Conservation (phyloP, 202 grass and related monocot genomes). For the Panicum hallii region DNA sequence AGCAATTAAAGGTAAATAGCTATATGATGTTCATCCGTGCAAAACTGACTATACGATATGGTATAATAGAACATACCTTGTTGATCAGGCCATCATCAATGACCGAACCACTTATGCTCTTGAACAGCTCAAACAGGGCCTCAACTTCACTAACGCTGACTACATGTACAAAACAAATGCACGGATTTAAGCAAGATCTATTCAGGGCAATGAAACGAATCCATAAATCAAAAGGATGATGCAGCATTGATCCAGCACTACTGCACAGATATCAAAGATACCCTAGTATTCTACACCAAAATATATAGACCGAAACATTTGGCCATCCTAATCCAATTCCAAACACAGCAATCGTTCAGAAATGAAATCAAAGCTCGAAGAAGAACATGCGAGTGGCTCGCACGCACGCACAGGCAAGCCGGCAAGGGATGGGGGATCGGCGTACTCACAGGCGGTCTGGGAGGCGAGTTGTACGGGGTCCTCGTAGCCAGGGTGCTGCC, state of each 20-base stretch:
- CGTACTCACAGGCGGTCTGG: constrained; percentile 81
- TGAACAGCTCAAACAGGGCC: constrained; percentile 95
- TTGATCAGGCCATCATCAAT: constrained; percentile 96
- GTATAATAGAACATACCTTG: constrained; percentile 60
- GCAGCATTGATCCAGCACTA: constrained; percentile 23
- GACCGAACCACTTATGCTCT: constrained; percentile 90
- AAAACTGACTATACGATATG: background rate
- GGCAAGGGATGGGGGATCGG: background rate
- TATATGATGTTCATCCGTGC: background rate
- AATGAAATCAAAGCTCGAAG: background rate
- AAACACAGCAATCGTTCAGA: background rate
- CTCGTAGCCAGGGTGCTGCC: constrained; percentile 92
- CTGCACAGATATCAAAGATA: background rate
- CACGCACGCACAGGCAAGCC: background rate
- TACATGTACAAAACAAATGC: constrained; percentile 44
- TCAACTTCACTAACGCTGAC: constrained; percentile 97
- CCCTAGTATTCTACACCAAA: background rate
- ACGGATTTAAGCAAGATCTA: constrained; percentile 29
- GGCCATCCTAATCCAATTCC: background rate
- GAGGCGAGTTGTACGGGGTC: constrained; percentile 87
- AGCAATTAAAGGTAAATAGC: background rate
- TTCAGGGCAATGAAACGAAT: background rate
- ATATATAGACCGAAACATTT: background rate
- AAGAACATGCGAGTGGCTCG: background rate
- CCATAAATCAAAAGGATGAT: background rate